These are phyloP conservation scores for Candida smagusa DNA, from an alignment of 1,139 yeast species.

Conservation along the genomic window DNA sequence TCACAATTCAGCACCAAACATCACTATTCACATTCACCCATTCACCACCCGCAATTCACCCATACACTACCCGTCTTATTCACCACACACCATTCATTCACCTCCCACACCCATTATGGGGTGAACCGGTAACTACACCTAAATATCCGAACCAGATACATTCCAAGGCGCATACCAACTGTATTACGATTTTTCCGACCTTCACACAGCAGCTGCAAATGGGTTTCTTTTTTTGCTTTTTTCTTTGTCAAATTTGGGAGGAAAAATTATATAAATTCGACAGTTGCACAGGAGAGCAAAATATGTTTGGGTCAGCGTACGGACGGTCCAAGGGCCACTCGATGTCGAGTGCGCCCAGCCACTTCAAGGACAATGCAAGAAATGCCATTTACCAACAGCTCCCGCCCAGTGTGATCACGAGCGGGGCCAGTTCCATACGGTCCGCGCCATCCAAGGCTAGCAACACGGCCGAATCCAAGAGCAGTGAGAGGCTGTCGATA, in stretches of 20 bases:
- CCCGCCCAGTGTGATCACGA: slow-evolving; percentile 27
- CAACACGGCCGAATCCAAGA: slow-evolving; percentile 19
- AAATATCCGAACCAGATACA: not conserved
- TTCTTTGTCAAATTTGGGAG: too few species aligned
- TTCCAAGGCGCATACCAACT: not conserved
- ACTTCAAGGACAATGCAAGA: slow-evolving; percentile 45
- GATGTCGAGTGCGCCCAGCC: slow-evolving; percentile 35
- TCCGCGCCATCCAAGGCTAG: slow-evolving; percentile 27
- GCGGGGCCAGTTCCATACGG: slow-evolving; percentile 26
- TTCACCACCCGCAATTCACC: not conserved
- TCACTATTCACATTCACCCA: not conserved
- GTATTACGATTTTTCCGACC: not conserved
- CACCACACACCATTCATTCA: not conserved
- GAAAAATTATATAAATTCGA: too few species aligned
- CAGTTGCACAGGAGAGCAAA: not conserved
- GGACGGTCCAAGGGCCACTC: slow-evolving; percentile 24
- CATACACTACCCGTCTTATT: not conserved
- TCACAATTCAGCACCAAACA: too few species aligned
- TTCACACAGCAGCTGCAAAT: too few species aligned
- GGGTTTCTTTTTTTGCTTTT: too few species aligned
- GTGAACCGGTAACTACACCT: not conserved
- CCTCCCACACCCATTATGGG: not conserved
- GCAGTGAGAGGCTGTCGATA: slow-evolving; percentile 15
- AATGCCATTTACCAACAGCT: slow-evolving; percentile 46
- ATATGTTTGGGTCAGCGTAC: slow-evolving; percentile 42